Evolutionary conservation across 352 stramenopile genomes (phyloP).

Genomic region (Phytopythium chamaehyphon): DNA sequence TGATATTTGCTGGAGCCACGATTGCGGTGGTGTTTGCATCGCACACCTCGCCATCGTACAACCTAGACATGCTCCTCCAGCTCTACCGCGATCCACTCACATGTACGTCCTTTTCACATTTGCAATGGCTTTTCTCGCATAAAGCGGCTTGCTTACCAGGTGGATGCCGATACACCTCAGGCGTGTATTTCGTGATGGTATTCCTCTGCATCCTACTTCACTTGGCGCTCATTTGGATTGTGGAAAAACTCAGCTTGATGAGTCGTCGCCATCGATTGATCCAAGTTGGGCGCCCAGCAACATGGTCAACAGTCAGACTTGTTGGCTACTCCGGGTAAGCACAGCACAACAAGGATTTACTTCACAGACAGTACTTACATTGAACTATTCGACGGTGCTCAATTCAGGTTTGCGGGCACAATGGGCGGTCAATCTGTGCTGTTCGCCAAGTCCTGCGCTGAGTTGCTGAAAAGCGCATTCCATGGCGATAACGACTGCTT

Average conservation of each 20-base stretch:
- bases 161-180: slow-evolving; percentile 8
- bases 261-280: slow-evolving; percentile 73
- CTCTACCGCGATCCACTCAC: slow-evolving; percentile 77
- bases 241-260: slow-evolving; percentile 64
- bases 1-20: slow-evolving; percentile 82
- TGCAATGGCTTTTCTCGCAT: not conserved
- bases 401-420: slow-evolving; percentile 47
- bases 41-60: slow-evolving; percentile 83
- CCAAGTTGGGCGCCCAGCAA: slow-evolving; percentile 50
- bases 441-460: slow-evolving; percentile 81
- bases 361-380: slow-evolving; percentile 1
- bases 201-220: slow-evolving; percentile 43
- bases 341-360: not conserved
- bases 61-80: slow-evolving; percentile 68
- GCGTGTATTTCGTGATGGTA: slow-evolving; percentile 55
- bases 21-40: slow-evolving; percentile 81
- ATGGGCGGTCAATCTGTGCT: slow-evolving; percentile 82
- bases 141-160: not conserved
- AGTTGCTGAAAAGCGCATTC: slow-evolving; percentile 70
- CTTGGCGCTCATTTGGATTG: slow-evolving; percentile 60
- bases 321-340: slow-evolving; percentile 65
- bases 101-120: slow-evolving; percentile 11
- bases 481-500: slow-evolving; percentile 57
- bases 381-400: not conserved
- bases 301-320: slow-evolving; percentile 66